phyloP scores from a whole-genome alignment of 2,329 filamentous ascomycete genomes.

The Penicillium hesseltinei region DNA sequence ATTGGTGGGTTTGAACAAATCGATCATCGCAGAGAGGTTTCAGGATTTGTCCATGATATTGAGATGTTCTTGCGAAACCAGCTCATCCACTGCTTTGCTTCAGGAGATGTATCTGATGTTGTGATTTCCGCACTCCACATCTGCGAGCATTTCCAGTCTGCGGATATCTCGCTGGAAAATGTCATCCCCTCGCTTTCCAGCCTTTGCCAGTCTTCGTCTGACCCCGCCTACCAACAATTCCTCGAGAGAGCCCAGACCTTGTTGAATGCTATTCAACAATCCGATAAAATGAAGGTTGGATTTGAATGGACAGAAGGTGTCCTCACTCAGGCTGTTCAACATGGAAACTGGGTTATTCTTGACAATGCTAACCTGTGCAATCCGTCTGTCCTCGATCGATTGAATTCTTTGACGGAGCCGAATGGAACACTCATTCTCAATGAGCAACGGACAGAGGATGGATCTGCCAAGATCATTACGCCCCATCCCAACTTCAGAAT shows the following conservation, averaged over 20 bases:
- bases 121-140: constrained; percentile 31
- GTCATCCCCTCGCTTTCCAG: constrained; percentile 32
- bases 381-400: constrained; percentile 85
- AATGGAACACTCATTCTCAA: constrained; percentile 87
- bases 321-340: constrained; percentile 79
- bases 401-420: constrained; percentile 92
- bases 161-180: constrained; percentile 30
- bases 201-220: constrained; percentile 44
- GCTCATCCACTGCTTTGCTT: constrained; percentile 32
- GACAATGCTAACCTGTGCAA: constrained; percentile 98
- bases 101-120: constrained; percentile 21
- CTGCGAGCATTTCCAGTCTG: constrained; percentile 32
- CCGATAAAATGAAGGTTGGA: constrained; percentile 65
- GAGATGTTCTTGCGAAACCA: constrained; percentile 51
- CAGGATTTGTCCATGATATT: constrained; percentile 57
- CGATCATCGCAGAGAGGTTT: constrained; percentile 72
- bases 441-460: constrained; percentile 81
- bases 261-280: constrained; percentile 53
- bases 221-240: constrained; percentile 49
- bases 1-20: constrained; percentile 96
- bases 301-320: constrained; percentile 97
- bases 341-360: constrained; percentile 87
- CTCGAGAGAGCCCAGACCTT: constrained; percentile 52
- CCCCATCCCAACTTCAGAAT: constrained; percentile 87
- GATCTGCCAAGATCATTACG: constrained; percentile 72